Evolutionary conservation across 1,284 basidiomycete species (phyloP).

Genomic region (Boletus mariae): DNA sequence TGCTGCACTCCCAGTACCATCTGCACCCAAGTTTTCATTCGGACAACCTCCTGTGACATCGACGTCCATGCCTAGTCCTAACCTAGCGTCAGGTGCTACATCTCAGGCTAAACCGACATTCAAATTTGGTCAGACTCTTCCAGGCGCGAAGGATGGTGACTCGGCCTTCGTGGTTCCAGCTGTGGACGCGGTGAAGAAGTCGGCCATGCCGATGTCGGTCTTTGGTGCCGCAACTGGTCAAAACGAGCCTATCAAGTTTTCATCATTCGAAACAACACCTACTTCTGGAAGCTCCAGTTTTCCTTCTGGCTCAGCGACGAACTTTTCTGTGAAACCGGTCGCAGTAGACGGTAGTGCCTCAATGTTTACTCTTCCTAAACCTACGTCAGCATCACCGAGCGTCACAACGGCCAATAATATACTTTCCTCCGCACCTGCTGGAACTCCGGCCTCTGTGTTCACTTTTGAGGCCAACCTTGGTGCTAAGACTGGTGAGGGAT

Average conservation of each 20-base stretch:
- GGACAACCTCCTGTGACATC: conserved; percentile 18
- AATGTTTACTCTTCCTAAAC: conserved; percentile 9
- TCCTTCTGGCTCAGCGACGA: conserved; percentile 4
- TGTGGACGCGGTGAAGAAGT: conserved; percentile 15
- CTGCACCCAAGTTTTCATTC: conserved; percentile 29
- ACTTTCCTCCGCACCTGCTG: conserved; percentile 12
- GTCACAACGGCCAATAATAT: conserved; percentile 1
- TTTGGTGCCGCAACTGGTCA: conserved; percentile 10
- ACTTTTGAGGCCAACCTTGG: conserved; percentile 18
- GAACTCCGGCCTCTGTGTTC: conserved; percentile 13
- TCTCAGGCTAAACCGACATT: conserved; percentile 21
- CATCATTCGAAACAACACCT: conserved; percentile 13
- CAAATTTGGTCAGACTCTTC: conserved; percentile 20
- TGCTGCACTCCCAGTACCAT: conserved; percentile 1
- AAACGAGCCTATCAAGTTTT: conserved; percentile 19
- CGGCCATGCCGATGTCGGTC: conserved; percentile 11
- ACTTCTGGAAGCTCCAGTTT: conserved; percentile 13
- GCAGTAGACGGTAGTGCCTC: conserved; percentile 1
- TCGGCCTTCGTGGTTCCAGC: neutral
- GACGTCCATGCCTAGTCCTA: conserved; percentile 7
- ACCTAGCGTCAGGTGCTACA: conserved; percentile 6
- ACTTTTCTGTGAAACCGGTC: conserved; percentile 13
- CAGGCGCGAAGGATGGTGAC: conserved; percentile 10
- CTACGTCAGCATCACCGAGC: conserved; percentile 3
- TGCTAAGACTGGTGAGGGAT: conserved; percentile 19